These are phyloP conservation scores for Elaeis oleifera DNA, from an alignment of 202 grass and related monocot species.

Conservation along the genomic window DNA sequence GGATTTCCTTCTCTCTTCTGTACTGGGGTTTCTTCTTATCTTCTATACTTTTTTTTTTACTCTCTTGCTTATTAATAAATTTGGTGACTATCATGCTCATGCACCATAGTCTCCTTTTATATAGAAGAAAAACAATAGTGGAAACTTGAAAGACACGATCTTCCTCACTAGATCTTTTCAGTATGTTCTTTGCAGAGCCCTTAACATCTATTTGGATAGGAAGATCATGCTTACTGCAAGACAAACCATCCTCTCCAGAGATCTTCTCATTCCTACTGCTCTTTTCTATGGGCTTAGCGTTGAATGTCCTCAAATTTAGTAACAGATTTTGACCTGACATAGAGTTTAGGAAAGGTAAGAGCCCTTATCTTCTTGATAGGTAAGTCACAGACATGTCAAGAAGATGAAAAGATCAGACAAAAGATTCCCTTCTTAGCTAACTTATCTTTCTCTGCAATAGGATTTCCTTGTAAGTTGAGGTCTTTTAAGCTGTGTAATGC, in stretches of 20 bases:
- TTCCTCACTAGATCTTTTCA: background rate
- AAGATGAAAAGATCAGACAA: background rate
- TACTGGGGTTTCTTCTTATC: no score
- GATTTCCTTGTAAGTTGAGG: conserved; percentile 89
- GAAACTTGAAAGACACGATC: background rate
- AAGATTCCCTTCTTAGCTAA: conserved; percentile 54
- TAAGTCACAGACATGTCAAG: background rate
- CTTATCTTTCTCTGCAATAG: conserved; percentile 60
- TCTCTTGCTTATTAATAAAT: no score
- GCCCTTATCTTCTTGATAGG: background rate
- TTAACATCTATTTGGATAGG: conserved; percentile 23
- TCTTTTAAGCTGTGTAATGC: conserved; percentile 65
- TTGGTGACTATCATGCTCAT: no score
- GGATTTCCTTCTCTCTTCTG: no score
- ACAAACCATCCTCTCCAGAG: conserved; percentile 24
- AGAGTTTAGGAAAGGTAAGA: conserved; percentile 3
- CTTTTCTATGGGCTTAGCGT: conserved; percentile 63
- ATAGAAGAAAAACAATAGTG: no score
- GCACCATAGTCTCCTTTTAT: no score
- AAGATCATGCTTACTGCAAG: no score
- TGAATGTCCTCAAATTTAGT: conserved; percentile 67
- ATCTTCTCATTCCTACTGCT: conserved; percentile 27
- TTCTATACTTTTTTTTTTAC: no score
- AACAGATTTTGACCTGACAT: conserved; percentile 58
- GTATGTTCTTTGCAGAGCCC: background rate